Evolutionary conservation across 306 rosid genomes (phyloP), one percentile per base, ranked within the genome.

Genomic region (Phaseolus lunatus): DNA sequence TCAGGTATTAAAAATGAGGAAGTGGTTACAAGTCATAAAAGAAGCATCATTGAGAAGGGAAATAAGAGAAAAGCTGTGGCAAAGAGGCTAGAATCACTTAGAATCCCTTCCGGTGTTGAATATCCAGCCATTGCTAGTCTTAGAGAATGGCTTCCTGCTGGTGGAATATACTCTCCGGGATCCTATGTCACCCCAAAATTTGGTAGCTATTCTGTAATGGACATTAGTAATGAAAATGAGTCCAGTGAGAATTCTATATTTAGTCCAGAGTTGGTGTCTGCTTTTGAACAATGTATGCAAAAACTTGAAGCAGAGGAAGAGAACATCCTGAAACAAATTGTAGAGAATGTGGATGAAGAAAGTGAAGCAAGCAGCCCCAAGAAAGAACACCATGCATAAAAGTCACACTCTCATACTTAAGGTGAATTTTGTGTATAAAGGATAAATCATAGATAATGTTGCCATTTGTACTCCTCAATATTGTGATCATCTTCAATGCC

Each of bases 121-220:
- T 63, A 9, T 69, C 77, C 89, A 63, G 76, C 79, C 62, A 83
- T 80, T 83, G 77, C 47, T 53, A 83, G 77, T 73, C 87, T 86
- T 37, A 77, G 61, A 73, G 87, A 86, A 78, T 73, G 85, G 87
- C 43, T 63, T 20, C 81, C 86, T 57, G 61, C 37, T 37, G 61
- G 76, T 49, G 85, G 80, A 74, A 71, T 84, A 45, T 81, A 86
- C 62, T 81, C 84, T 79, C 80, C 81, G 45, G 86, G 76, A 50
- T 64, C 86, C 63, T 82, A 87, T 78, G 59, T 87, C 70, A 87
- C 90, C 35, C 90, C 90, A 29, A 84, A 81, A 79, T 82, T 87
- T 49, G 90, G 90, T 2, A 85, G 75, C 78, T 82, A 77, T 64
- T 64, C 83, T 69, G 11, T 41, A 29, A 82, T 37, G 63, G 52